phyloP scores from a whole-genome alignment of 2,329 filamentous ascomycete species.

The Beauveria caledonica region DNA sequence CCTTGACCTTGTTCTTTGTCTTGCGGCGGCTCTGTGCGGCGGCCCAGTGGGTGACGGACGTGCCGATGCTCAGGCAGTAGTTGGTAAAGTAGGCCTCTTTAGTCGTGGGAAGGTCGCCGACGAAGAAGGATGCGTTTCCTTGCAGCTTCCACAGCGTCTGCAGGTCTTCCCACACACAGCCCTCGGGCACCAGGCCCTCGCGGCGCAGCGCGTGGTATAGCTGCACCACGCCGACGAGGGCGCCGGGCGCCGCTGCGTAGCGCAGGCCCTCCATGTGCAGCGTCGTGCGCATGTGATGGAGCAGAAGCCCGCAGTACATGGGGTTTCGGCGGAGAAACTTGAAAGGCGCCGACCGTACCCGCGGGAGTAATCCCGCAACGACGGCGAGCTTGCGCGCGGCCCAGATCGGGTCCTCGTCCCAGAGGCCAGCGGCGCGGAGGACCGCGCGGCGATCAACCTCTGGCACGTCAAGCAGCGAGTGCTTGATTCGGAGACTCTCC shows the following conservation, averaged over 20 bases:
- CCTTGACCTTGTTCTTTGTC: slow-evolving; percentile 3
- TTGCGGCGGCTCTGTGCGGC: slow-evolving; percentile 8
- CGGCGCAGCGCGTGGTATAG: slow-evolving; percentile 18
- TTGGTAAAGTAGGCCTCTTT: slow-evolving; percentile 18
- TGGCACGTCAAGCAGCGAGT: slow-evolving; percentile 13
- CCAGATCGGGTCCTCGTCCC: slow-evolving; percentile 15
- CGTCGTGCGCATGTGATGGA: slow-evolving; percentile 15
- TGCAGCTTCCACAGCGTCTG: slow-evolving; percentile 14
- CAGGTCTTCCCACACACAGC: slow-evolving; percentile 14
- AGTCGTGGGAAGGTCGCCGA: slow-evolving; percentile 14
- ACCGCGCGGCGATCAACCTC: background rate
- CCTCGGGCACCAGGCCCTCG: slow-evolving; percentile 12
- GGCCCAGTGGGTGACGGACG: slow-evolving; percentile 16
- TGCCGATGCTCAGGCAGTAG: slow-evolving; percentile 16
- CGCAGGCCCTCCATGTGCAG: slow-evolving; percentile 13
- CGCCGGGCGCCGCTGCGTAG: slow-evolving; percentile 13
- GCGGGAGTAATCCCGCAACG: background rate
- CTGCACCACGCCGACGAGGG: slow-evolving; percentile 15
- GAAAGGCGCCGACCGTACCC: background rate
- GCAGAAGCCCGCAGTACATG: slow-evolving; percentile 16
- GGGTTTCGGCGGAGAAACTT: slow-evolving; percentile 18
- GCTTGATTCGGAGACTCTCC: slow-evolving; percentile 15
- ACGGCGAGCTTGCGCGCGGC: background rate
- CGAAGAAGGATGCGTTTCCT: slow-evolving; percentile 16
- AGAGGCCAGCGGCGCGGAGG: slow-evolving; percentile 9